Percentiles rank a stretch among this genome's conserved stretches.
phyloP scores from a whole-genome alignment of 2,329 filamentous ascomycete genomes.

The Trichophaea hybrida region DNA sequence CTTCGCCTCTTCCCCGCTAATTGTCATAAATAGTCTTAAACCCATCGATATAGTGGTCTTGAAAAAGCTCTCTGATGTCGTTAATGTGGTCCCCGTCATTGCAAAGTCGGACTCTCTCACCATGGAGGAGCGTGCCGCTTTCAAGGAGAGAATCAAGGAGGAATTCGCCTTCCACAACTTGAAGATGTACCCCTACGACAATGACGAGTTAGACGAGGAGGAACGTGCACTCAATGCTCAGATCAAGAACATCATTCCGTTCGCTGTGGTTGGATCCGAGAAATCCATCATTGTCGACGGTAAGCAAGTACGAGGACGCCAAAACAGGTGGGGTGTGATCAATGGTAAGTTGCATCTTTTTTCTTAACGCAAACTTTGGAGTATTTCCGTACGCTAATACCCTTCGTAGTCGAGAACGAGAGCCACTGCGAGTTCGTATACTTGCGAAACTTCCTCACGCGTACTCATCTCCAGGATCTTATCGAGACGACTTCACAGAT shows the following conservation, averaged over 20 bases:
- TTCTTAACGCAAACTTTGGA: background rate
- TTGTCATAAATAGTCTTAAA: constrained; percentile 49
- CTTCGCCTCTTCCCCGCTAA: background rate
- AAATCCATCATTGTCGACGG: constrained; percentile 95
- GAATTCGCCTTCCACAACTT: constrained; percentile 99
- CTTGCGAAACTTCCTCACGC: constrained; percentile 93
- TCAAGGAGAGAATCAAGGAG: constrained; percentile 97
- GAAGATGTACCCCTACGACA: constrained; percentile 99
- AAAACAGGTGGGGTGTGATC: constrained; percentile 99
- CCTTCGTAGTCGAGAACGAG: constrained; percentile 67
- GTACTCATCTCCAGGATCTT: constrained; percentile 94
- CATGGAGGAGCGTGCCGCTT: constrained; percentile 82
- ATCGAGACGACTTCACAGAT: constrained; percentile 99
- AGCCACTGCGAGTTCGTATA: constrained; percentile 99
- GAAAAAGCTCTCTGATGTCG: constrained; percentile 98
- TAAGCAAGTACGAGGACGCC: constrained; percentile 91
- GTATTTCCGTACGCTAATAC: constrained; percentile 13
- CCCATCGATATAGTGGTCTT: constrained; percentile 98
- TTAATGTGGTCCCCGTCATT: constrained; percentile 97
- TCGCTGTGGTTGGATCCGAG: constrained; percentile 94
- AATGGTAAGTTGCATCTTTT: constrained; percentile 40
- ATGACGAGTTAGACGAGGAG: constrained; percentile 95
- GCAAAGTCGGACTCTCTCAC: constrained; percentile 96
- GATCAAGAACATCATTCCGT: constrained; percentile 96
- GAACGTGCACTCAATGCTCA: constrained; percentile 84